Evolutionary conservation across 306 rosid genomes (phyloP).

Genomic region (Senna siamea): DNA sequence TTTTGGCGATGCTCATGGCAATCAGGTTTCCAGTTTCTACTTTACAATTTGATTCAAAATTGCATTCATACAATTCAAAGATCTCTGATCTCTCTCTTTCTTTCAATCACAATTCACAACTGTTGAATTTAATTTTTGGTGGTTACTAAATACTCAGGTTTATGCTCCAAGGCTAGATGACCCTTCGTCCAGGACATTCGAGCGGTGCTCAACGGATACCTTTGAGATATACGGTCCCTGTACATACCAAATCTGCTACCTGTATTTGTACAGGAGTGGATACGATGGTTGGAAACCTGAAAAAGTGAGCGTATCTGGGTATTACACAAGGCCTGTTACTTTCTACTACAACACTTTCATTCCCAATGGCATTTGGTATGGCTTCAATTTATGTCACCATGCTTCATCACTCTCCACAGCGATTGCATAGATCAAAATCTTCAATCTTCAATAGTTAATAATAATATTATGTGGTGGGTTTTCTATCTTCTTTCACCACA

Average conservation of each 20-base stretch:
- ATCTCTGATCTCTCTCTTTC: too few species aligned
- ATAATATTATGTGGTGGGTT: neutral
- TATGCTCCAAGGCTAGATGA: constrained; percentile 71
- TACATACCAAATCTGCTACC: constrained; percentile 61
- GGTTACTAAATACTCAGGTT: constrained; percentile 61
- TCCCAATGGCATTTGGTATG: constrained; percentile 74
- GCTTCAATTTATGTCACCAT: constrained; percentile 58
- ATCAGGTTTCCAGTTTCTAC: too few species aligned
- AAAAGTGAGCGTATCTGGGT: constrained; percentile 58
- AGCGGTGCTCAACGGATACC: constrained; percentile 82
- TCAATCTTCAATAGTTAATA: too few species aligned
- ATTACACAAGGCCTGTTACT: constrained; percentile 44
- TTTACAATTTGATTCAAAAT: too few species aligned
- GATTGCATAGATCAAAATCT: constrained; percentile 6
- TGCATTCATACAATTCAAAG: too few species aligned
- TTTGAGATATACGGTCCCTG: constrained; percentile 76
- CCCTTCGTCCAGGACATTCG: constrained; percentile 65
- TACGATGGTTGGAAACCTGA: constrained; percentile 87
- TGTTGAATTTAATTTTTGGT: neutral
- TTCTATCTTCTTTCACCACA: neutral
- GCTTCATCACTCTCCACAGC: constrained; percentile 38
- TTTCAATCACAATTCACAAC: too few species aligned
- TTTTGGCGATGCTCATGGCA: constrained; percentile 88
- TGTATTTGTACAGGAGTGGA: constrained; percentile 73
- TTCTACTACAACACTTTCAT: constrained; percentile 61